Evolutionary conservation across 805 yeast species (phyloP).

Genomic region (Metschnikowia kunwiensis): DNA sequence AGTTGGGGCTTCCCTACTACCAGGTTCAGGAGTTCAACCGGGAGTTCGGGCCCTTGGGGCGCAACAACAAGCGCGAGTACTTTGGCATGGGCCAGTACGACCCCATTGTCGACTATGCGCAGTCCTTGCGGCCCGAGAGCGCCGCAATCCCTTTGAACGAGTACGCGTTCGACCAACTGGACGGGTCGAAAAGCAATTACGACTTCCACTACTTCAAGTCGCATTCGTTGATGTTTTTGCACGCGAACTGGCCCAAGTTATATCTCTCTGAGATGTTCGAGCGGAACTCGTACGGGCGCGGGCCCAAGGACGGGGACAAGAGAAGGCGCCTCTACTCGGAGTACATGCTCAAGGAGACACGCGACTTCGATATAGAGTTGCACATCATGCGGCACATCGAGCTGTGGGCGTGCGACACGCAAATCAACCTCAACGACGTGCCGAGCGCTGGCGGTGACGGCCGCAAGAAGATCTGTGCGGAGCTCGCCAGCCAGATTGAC

Average conservation of each 20-base stretch:
- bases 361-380: slow-evolving; percentile 30
- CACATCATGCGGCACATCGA: slow-evolving; percentile 25
- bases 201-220: slow-evolving; percentile 28
- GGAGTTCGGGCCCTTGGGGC: slow-evolving; percentile 34
- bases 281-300: slow-evolving; percentile 26
- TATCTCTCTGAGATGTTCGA: slow-evolving; percentile 26
- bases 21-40: slow-evolving; percentile 36
- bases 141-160: background rate
- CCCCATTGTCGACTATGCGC: slow-evolving; percentile 31
- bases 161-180: slow-evolving; percentile 23
- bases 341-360: slow-evolving; percentile 24
- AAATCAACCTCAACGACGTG: slow-evolving; percentile 20
- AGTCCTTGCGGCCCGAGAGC: slow-evolving; percentile 9
- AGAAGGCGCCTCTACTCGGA: slow-evolving; percentile 29
- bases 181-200: slow-evolving; percentile 25
- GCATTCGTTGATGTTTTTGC: slow-evolving; percentile 30
- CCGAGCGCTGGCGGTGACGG: slow-evolving; percentile 22
- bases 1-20: slow-evolving; percentile 34
- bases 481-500: slow-evolving; percentile 24
- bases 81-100: slow-evolving; percentile 40
- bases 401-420: slow-evolving; percentile 30
- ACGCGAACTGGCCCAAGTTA: slow-evolving; percentile 40
- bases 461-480: slow-evolving; percentile 24
- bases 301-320: slow-evolving; percentile 22
- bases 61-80: slow-evolving; percentile 24